Percentiles rank a stretch among this genome's conserved stretches.
These are phyloP conservation scores for Myxozyma neglecta DNA, from an alignment of 805 yeast species.

Conservation along the genomic window DNA sequence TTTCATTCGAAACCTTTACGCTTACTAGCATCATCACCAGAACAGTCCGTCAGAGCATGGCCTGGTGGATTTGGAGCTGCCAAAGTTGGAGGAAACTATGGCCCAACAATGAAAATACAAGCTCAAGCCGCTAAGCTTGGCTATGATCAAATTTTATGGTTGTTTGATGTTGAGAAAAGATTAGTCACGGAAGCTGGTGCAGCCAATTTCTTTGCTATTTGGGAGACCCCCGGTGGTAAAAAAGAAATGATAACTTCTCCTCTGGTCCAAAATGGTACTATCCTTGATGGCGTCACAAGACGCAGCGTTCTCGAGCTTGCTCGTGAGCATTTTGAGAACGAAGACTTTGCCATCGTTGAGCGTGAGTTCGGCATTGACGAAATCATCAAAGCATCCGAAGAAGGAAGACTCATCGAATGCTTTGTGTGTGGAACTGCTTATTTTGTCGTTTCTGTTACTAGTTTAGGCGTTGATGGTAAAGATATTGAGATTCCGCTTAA, in stretches of 20 bases:
- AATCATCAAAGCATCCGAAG: conserved; percentile 47
- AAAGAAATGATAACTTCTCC: conserved; percentile 55
- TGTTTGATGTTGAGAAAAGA: conserved; percentile 51
- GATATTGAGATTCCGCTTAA: conserved; percentile 47
- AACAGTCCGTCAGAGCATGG: conserved; percentile 52
- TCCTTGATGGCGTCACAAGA: conserved; percentile 56
- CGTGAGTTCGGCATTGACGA: conserved; percentile 51
- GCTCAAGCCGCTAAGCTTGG: conserved; percentile 49
- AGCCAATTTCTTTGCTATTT: conserved; percentile 53
- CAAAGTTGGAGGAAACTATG: conserved; percentile 58
- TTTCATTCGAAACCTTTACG: conserved; percentile 53
- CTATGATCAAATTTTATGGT: conserved; percentile 55
- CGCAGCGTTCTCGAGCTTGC: conserved; percentile 49
- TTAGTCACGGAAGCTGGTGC: conserved; percentile 58
- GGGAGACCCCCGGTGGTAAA: conserved; percentile 44
- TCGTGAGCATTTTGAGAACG: conserved; percentile 38
- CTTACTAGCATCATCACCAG: conserved; percentile 52
- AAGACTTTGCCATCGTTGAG: conserved; percentile 45
- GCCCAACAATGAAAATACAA: conserved; percentile 52
- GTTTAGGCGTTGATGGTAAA: conserved; percentile 49
- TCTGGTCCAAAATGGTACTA: conserved; percentile 48
- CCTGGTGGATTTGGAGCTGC: conserved; percentile 57
- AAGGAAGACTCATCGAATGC: conserved; percentile 54
- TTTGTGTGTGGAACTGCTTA: conserved; percentile 58
- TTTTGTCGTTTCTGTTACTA: conserved; percentile 51